Base-by-base conservation (phyloP, 2,329 filamentous ascomycete species). In the Acephala macrosclerotiorum region DNA sequence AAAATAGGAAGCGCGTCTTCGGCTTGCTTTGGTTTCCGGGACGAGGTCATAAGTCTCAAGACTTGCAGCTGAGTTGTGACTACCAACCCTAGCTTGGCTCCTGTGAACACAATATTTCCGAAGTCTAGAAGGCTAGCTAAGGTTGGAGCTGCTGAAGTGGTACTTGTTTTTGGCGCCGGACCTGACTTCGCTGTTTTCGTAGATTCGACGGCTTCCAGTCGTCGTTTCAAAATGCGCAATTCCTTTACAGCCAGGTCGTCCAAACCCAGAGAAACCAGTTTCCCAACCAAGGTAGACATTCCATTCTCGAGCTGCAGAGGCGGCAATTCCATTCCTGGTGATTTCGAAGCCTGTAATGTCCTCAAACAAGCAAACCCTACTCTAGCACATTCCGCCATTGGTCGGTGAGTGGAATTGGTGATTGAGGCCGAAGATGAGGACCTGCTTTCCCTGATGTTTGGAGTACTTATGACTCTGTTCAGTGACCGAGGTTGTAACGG, bases 251-350 rank as follows among this genome's bases (percentile, higher is more conserved):
- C 91, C 64, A 90, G 81, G n/a, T 88, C 86, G 55, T 91, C 85
- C 60, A 94, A 77, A 0, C 87, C 86, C 57, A 93, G 80, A 0
- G 81, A 80, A 16, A 93, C 79, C 0, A 94, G 80, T 74, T 89
- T 92, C 45, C 86, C 85, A 45, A 90, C 78, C 61, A 94, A 83
- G 0, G 89, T 87, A 18, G 90, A 86, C 83, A 92, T 91, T 61
- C 91, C 92, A 66, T 83, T 88, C 75, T 94, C 92, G 3, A 94
- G 77, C 74, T 94, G 91, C 45, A 91, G 79, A 53, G 86, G 83
- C 1, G 87, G 84, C n/a, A 89, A 79, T 11, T 84, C 79, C 11
- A 87, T 79, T 9, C 84, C 81, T 6, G 84, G 79, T 0, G 84
- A 79, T 29, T 84, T 80, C 22, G 76, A 75, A 35, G 78, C 80